Evolutionary conservation across 2,329 filamentous ascomycete genomes (phyloP).

Genomic region (Pseudogymnoascus sp.): DNA sequence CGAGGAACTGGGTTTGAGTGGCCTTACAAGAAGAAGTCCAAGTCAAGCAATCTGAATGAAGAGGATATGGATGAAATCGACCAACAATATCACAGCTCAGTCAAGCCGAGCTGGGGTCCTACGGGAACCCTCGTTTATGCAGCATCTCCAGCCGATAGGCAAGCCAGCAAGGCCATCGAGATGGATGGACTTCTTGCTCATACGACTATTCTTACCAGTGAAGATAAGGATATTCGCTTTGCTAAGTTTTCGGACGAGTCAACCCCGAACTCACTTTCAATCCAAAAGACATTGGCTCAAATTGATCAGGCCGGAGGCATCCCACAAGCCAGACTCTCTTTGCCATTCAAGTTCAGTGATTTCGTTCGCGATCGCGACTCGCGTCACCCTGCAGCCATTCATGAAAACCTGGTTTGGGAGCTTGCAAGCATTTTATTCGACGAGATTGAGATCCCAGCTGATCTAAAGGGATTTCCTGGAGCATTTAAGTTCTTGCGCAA

Average conservation of each 20-base stretch:
- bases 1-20: conserved; percentile 47
- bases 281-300: conserved; percentile 48
- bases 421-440: conserved; percentile 84
- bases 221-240: conserved; percentile 56
- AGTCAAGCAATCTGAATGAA: conserved; percentile 55
- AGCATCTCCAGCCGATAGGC: conserved; percentile 22
- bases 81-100: conserved; percentile 59
- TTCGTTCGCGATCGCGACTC: conserved; percentile 36
- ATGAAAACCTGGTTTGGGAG: conserved; percentile 76
- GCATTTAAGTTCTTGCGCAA: conserved; percentile 40
- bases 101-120: conserved; percentile 73
- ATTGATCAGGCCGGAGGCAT: conserved; percentile 48
- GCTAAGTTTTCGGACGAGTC: conserved; percentile 54
- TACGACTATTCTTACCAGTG: conserved; percentile 52
- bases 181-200: conserved; percentile 41
- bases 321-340: conserved; percentile 47
- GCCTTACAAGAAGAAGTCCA: conserved; percentile 74
- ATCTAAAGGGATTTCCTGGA: conserved; percentile 31
- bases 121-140: conserved; percentile 64
- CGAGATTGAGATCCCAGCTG: conserved; percentile 40
- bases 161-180: conserved; percentile 27
- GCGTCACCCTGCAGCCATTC: conserved; percentile 38
- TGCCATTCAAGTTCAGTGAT: conserved; percentile 40
- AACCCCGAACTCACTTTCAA: conserved; percentile 44
- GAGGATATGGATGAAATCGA: conserved; percentile 55